Evolutionary conservation across 2,329 filamentous ascomycete genomes (phyloP).

Genomic region (Byssothecium circinans): DNA sequence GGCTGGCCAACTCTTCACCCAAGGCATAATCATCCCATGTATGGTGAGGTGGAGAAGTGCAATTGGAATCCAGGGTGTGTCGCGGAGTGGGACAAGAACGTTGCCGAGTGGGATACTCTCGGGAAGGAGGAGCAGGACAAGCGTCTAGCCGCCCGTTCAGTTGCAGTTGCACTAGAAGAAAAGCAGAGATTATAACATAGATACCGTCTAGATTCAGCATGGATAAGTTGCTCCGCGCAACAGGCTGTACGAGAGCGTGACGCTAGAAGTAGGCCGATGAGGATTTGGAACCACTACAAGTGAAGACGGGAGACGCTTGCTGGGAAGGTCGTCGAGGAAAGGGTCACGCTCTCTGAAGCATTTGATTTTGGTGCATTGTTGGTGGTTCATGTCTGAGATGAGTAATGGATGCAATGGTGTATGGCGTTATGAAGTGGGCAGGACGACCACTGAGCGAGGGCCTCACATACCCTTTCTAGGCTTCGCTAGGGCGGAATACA

Average conservation of each 20-base stretch:
- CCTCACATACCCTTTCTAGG: slow-evolving; percentile 3
- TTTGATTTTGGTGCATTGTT: not conserved
- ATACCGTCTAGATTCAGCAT: not conserved
- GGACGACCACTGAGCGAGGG: not conserved
- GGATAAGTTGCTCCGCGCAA: not conserved
- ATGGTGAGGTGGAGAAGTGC: slow-evolving; percentile 70
- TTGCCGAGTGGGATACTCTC: slow-evolving; percentile 61
- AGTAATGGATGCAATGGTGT: not conserved
- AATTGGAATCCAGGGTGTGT: slow-evolving; percentile 71
- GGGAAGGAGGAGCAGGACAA: slow-evolving; percentile 62
- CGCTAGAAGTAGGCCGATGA: not conserved
- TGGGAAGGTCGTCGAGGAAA: not conserved
- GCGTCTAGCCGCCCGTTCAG: slow-evolving; percentile 38
- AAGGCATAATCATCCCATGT: slow-evolving; percentile 67
- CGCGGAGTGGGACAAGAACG: slow-evolving; percentile 65
- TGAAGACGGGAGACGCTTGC: not conserved
- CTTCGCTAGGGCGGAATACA: not conserved
- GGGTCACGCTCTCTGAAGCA: too few relatives aligned
- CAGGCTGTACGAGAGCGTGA: not conserved
- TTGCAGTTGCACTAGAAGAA: not conserved
- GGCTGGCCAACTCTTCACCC: slow-evolving; percentile 70
- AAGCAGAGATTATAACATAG: not conserved
- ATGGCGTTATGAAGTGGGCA: not conserved
- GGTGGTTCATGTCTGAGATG: not conserved
- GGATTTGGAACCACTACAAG: not conserved